These are phyloP conservation scores for Alternaria consortialis DNA, from an alignment of 2,329 filamentous ascomycete genomes.

Conservation along the genomic window DNA sequence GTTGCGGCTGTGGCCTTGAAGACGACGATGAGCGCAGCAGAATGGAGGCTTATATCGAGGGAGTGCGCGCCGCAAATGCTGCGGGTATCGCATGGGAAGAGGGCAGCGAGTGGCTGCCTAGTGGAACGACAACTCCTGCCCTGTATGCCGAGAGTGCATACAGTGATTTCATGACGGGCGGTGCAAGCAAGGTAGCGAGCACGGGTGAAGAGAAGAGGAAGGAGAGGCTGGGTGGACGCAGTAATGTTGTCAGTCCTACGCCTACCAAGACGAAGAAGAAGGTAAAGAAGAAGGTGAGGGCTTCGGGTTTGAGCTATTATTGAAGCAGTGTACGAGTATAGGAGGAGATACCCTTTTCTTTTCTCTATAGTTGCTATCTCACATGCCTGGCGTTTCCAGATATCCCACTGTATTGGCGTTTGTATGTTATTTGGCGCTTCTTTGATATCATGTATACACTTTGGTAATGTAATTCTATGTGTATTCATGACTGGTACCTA, in stretches of 20 bases:
- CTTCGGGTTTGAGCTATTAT: slow-evolving; percentile 43
- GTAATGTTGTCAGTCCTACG: slow-evolving; percentile 24
- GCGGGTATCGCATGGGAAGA: slow-evolving; percentile 41
- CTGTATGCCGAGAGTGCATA: slow-evolving; percentile 25
- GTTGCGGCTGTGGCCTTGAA: slow-evolving; percentile 42
- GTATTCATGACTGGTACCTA: neutral
- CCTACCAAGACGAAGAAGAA: slow-evolving; percentile 36
- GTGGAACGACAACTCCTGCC: slow-evolving; percentile 31
- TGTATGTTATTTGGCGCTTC: neutral
- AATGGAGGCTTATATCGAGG: slow-evolving; percentile 43
- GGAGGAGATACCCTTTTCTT: neutral
- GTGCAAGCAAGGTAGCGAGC: slow-evolving; percentile 24
- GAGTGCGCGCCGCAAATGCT: slow-evolving; percentile 37
- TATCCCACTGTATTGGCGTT: neutral
- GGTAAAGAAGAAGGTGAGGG: slow-evolving; percentile 36
- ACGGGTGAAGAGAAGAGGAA: slow-evolving; percentile 19
- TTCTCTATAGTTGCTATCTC: neutral
- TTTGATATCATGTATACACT: neutral
- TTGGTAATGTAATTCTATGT: neutral
- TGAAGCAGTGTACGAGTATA: slow-evolving; percentile 20
- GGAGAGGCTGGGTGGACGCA: slow-evolving; percentile 19
- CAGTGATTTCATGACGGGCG: slow-evolving; percentile 30
- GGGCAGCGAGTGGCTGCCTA: slow-evolving; percentile 34
- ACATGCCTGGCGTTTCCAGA: neutral
- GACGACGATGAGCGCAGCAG: slow-evolving; percentile 35